These are phyloP conservation scores for Tetrahymena malaccensis DNA, from an alignment of 73 alveolate species.

Conservation along the genomic window DNA sequence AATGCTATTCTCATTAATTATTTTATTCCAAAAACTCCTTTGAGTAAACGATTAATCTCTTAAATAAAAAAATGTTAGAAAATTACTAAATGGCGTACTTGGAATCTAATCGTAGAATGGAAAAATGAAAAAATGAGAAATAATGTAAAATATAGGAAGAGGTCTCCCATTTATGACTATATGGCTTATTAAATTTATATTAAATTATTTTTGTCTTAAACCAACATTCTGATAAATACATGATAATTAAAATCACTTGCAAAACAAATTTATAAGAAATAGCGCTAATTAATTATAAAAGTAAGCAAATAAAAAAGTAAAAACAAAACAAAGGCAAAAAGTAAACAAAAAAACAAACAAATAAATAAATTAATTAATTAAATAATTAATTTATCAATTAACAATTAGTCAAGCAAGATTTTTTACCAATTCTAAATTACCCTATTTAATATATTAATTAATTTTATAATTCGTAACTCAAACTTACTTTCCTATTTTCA, in stretches of 20 bases:
- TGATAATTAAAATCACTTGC: background rate
- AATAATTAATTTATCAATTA: background rate
- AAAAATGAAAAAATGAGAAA: background rate
- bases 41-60: background rate
- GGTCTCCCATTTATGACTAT: background rate
- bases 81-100: background rate
- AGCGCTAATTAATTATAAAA: background rate
- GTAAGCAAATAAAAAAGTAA: background rate
- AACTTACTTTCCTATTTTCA: no score
- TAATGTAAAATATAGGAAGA: background rate
- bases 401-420: background rate
- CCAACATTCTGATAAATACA: background rate
- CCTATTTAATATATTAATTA: no score
- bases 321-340: background rate
- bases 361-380: background rate
- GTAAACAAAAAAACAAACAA: background rate
- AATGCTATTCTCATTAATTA: background rate
- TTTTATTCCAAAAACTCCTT: no score
- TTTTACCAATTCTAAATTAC: background rate
- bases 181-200: background rate
- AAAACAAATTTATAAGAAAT: background rate
- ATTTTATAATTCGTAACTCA: no score
- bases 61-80: background rate
- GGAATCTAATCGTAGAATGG: background rate
- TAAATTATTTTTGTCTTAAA: background rate